Percentiles rank a stretch among this genome's conserved stretches.
phyloP scores from a whole-genome alignment of 108 stramenopile genomes.

The Parietichytrium sp. region DNA sequence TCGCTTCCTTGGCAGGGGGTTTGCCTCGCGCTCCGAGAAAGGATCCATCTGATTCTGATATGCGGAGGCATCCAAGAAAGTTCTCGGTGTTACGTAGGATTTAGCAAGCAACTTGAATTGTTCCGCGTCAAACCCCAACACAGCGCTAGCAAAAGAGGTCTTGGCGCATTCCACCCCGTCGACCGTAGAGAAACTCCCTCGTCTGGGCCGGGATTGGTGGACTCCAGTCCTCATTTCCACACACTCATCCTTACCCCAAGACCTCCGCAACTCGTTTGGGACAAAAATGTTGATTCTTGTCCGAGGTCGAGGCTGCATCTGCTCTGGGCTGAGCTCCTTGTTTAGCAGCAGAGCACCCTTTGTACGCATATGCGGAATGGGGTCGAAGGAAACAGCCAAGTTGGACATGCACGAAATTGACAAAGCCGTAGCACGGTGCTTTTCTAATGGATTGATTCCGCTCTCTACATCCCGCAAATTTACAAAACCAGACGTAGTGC shows the following conservation, averaged over 20 bases:
- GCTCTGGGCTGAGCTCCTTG: neutral
- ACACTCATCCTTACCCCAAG: too few relatives aligned
- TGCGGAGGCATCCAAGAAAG: neutral
- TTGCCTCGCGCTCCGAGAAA: neutral
- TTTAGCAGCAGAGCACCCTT: neutral
- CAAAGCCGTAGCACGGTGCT: neutral
- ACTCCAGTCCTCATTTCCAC: too few relatives aligned
- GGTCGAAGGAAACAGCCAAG: neutral
- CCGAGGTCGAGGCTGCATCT: neutral
- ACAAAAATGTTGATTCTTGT: neutral
- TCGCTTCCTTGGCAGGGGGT: neutral
- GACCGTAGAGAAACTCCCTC: too few relatives aligned
- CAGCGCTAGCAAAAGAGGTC: neutral
- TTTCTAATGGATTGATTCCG: neutral
- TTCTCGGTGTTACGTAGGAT: neutral
- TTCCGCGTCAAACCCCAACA: constrained; percentile 30
- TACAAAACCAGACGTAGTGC: neutral
- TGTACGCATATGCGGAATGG: neutral
- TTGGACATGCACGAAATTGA: neutral
- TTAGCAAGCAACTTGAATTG: neutral
- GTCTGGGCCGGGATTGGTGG: too few relatives aligned
- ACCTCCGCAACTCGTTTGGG: neutral
- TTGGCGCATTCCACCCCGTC: too few relatives aligned
- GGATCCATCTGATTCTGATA: neutral
- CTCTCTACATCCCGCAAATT: neutral